These are phyloP conservation scores for Monosporascus sp. DNA, from an alignment of 2,329 filamentous ascomycete species.

Conservation along the genomic window DNA sequence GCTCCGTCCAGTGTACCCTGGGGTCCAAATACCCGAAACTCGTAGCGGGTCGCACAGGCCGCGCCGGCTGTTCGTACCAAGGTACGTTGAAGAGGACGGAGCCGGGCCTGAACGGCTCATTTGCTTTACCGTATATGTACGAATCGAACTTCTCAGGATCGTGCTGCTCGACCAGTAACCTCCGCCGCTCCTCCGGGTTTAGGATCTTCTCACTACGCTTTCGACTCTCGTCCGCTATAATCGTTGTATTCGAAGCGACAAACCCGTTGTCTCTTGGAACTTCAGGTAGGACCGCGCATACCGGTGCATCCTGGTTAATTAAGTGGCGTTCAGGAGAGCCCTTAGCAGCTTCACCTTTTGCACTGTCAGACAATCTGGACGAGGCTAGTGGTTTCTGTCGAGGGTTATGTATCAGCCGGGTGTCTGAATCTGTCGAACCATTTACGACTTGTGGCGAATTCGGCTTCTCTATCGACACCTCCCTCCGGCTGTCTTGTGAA, in stretches of 20 bases:
- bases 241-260: not conserved
- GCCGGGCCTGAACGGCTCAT: constrained; percentile 21
- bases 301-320: not conserved
- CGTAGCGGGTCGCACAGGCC: constrained; percentile 21
- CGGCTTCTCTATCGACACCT: not conserved
- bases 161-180: constrained; percentile 18
- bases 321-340: not conserved
- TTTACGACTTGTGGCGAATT: not conserved
- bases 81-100: constrained; percentile 14
- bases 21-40: constrained; percentile 46
- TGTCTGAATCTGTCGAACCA: not conserved
- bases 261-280: not conserved
- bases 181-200: constrained; percentile 8
- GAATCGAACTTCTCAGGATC: constrained; percentile 28
- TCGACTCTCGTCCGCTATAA: not conserved
- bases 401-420: not conserved
- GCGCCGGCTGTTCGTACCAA: constrained; percentile 7
- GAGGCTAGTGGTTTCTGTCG: not conserved
- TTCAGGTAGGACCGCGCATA: not conserved
- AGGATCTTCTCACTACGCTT: constrained; percentile 5
- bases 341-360: not conserved
- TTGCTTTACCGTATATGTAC: constrained; percentile 33
- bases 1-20: constrained; percentile 40
- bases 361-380: not conserved
- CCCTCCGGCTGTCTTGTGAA: not conserved